Base-by-base conservation (phyloP, 306 rosid genomes). In the Pterocarpus santalinus region DNA sequence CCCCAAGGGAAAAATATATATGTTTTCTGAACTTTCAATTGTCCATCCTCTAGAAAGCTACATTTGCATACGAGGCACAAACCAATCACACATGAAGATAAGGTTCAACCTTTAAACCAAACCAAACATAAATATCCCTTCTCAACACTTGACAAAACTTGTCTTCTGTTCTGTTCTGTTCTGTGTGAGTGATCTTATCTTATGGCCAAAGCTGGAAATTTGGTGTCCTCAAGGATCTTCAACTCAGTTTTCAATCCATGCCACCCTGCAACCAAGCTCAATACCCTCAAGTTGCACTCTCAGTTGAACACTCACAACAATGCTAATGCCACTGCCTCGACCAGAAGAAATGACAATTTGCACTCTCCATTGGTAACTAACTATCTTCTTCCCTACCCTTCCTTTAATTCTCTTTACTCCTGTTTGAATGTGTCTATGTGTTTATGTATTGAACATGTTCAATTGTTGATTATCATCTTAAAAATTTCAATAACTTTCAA, bases 131-230 rank as follows among this genome's bases (percentile, higher is more conserved):
- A 51, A 14, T 16, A 55, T 16, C 61, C 22, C 61, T 2, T 9
- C 74, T 32, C 5, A 57, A 79, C 72, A 49, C 35, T 36, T 68
- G 14, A 39, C 3, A 46, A 47, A 47, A 32, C 22, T 57, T 77
- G 35, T 52, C 66, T 66, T 76, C 32, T 61, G 4, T 44, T 69
- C 8, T 9, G 17, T 17, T 76, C 49, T 52, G 3, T 52, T 69
- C 12, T 10, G 32, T 13, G 43, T 55, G 69, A 80, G 69, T 62
- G 2, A 4, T 13, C 22, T 3, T 9, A 1, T 55, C 9, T 55
- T 67, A 86, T 86, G 89, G 89, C 84, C 15, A 86, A 86, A 74
- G 74, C 80, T 69, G 79, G 82, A 63, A 82, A 82, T 38, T 69
- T 74, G 76, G 65, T 75, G 70, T 53, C 84, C 0, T 41, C 78